Evolutionary conservation across 1,284 basidiomycete genomes (phyloP), one percentile per base, ranked within the genome.

Genomic region (Malassezia psittaci): DNA sequence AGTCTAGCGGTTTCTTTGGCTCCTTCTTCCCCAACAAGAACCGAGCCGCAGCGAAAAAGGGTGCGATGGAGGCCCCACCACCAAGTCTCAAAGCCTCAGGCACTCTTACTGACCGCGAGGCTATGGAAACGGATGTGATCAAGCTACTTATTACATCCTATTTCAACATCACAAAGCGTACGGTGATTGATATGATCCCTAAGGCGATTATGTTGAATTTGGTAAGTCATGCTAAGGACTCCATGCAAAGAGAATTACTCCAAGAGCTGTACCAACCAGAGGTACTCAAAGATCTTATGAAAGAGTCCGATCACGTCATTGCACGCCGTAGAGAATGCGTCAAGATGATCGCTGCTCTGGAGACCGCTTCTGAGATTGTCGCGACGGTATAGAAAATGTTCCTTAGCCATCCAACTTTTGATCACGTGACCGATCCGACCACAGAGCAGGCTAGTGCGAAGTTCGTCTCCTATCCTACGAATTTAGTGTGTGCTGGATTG

Each of bases 171-270:
- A 89, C 96, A 61, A 96, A 98, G 81, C 86, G 91, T 52, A 91
- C 96, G 77, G 90, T 98, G 85, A 96, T 96, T 74, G 94, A 98
- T 77, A 96, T 96, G 90, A 88, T 99, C 9, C 94, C 94, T 16
- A 78, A 78, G 64, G 91, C 93, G 36, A 94, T 98, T 75, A 86
- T 90, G 52, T 80, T 91, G 69, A 96, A 89, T 21, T 83, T 98
- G 32, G 91, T 98, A 49, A 86, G 84, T 71, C 83, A 84, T 76
- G 85, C 90, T 61, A 96, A 96, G 78, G 90, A 96, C 77, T 84
- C 87, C 74, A 79, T 94, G 62, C 90, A 94, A 77, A 81, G 83
- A 62, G 89, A 91, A 77, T 80, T 94, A 43, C 77, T 94, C 38
- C 67, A 72, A 55, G 69, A 72, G 60, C 65, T 74, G 32, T 74